Percentiles rank a stretch among this genome's conserved stretches.
Conservation (phyloP, 2,329 filamentous ascomycete genomes). For the Cladosporium sp. region DNA sequence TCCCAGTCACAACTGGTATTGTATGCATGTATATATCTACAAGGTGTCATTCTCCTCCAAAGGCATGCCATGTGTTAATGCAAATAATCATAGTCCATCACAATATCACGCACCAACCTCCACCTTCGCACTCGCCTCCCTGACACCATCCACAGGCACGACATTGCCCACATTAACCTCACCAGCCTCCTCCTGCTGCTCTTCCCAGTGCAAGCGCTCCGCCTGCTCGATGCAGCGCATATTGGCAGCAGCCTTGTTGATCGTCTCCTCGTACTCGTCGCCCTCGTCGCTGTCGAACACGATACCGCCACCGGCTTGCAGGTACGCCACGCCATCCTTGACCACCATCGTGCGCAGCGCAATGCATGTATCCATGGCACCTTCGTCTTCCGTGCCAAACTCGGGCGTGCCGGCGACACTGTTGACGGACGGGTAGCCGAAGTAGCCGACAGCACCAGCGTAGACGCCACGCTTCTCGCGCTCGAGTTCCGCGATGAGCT, state of each 20-base stretch:
- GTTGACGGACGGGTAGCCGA: constrained; percentile 78
- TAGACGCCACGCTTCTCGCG: constrained; percentile 93
- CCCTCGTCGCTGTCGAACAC: constrained; percentile 90
- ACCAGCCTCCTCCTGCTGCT: constrained; percentile 37
- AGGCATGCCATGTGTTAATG: neutral
- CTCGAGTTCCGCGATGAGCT: constrained; percentile 92
- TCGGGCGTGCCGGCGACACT: constrained; percentile 53
- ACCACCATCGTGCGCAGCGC: constrained; percentile 89
- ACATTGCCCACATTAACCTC: neutral
- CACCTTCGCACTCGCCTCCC: constrained; percentile 11
- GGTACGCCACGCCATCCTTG: constrained; percentile 86
- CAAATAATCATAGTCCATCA: neutral
- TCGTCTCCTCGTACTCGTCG: constrained; percentile 93
- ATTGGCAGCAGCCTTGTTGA: constrained; percentile 92
- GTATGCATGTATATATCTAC: neutral
- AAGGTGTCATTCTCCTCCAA: neutral
- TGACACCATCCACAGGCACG: neutral
- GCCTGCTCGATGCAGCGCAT: constrained; percentile 84
- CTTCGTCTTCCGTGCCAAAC: constrained; percentile 58
- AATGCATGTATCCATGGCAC: constrained; percentile 87
- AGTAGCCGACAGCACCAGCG: constrained; percentile 94
- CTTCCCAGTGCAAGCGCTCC: constrained; percentile 65
- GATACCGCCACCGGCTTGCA: constrained; percentile 86
- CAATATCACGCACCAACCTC: constrained; percentile 11
- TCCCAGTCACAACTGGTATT: neutral